phyloP scores from a whole-genome alignment of 805 yeast genomes.

The Yamadazyma sp. region DNA sequence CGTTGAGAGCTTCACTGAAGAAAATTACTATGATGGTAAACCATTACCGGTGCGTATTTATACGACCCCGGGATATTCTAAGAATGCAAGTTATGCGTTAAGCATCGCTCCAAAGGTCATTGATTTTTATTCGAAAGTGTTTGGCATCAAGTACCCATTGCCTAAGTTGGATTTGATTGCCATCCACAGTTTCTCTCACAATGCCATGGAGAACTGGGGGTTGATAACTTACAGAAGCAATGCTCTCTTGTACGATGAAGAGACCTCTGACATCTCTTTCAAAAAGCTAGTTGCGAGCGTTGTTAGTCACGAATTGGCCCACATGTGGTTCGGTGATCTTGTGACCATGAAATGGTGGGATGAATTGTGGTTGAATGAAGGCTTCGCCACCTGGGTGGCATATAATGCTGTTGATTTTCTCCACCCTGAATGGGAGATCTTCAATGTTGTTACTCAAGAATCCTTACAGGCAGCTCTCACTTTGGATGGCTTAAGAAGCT shows the following conservation, averaged over 20 bases:
- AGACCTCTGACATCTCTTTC: conserved; percentile 47
- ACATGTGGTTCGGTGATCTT: conserved; percentile 88
- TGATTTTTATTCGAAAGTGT: conserved; percentile 48
- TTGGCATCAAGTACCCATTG: conserved; percentile 62
- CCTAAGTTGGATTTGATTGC: conserved; percentile 82
- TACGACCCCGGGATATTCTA: conserved; percentile 49
- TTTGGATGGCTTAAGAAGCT: conserved; percentile 57
- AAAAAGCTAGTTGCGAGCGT: conserved; percentile 79
- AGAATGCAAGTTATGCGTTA: conserved; percentile 50
- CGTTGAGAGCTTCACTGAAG: conserved; percentile 46
- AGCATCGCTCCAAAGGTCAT: conserved; percentile 49
- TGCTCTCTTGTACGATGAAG: conserved; percentile 46
- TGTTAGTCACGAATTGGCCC: conserved; percentile 83
- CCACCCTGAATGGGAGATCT: conserved; percentile 81
- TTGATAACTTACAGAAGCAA: conserved; percentile 65
- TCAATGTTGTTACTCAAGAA: conserved; percentile 53
- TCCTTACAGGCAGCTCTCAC: conserved; percentile 52
- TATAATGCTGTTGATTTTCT: conserved; percentile 66
- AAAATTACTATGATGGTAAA: conserved; percentile 33
- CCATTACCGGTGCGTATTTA: conserved; percentile 52
- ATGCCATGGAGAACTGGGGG: conserved; percentile 94
- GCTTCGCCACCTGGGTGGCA: conserved; percentile 87
- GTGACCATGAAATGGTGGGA: conserved; percentile 96
- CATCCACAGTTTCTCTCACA: conserved; percentile 75
- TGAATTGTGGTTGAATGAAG: conserved; percentile 86